Base-by-base conservation (phyloP, 495 filamentous ascomycete genomes). In the Collariella sp. region DNA sequence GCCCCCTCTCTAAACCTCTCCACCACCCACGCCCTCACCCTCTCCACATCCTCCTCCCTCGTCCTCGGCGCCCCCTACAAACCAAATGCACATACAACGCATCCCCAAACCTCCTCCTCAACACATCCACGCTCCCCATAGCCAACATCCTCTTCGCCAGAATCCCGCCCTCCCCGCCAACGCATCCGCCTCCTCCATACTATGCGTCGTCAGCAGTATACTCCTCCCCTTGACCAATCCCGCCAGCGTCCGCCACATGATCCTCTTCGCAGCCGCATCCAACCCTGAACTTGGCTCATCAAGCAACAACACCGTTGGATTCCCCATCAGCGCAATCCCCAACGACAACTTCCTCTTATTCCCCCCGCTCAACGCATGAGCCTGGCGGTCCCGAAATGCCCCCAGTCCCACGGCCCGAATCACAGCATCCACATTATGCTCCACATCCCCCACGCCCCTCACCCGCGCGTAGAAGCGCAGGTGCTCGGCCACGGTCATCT, bases 131-230 rank as follows among this genome's bases (percentile, higher is more conserved):
- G 1, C 80, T 78, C 7, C 85, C 86, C 59, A 87, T 71, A 10
- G 86, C 84, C 1, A 90, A 72, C 83, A 90, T 87, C 3, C 76
- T 61, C 57, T 73, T 76, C n/a, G 84, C 83, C 52, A 90, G 71
- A 53, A 90, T 87, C 6, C 84, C 86, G 0, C 82, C 86, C 11
- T 74, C 51, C 79, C 73, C 0, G 85, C 86, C 10, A 90, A 72
- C 4, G 85, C 84, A 53, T 87, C 83, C 15, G 86, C 86, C 63
- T 90, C 86, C 62, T 90, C 86, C 86, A 90, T 89, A 34, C 72
- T 78, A 60, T 90, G 86, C 9, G 86, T 90, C n/a, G 84, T 88
- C 7, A 88, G 68, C 0, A 88, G 69, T n/a, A 88, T 72, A 1
- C 76, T 78, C 1, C 85, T 71, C 4, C 83, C 84, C 0, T 71